Base-by-base conservation (phyloP, 2,329 filamentous ascomycete genomes). In the Hypoxylon sp. region DNA sequence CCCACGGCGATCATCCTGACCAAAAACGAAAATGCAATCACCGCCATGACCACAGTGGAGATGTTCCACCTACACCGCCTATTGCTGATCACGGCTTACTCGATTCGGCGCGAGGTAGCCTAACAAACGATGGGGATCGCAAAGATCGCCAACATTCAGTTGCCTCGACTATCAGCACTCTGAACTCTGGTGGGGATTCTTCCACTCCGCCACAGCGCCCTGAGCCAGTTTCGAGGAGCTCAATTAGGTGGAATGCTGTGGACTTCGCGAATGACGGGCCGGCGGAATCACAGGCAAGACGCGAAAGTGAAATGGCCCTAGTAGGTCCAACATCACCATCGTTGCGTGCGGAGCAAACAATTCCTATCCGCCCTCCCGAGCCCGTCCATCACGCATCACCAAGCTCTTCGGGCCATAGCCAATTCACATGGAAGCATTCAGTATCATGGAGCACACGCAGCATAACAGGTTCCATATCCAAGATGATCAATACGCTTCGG, bases 91-190 rank as follows among this genome's bases (percentile, higher is more conserved):
- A 76, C 48, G 72, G 73, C 14, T 68, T 76, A 17, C 61, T 76
- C 4, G 65, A 71, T 49, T 65, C 70, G 3, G 62, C 59, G 3
- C 69, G 52, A 34, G 28, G 30, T 30, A 69, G 64, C 41, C n/a
- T 57, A 10, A 59, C 41, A 11, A 71, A 69, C 2, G 61, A 64
- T 30, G 50, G 53, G 7, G 32, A 63, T 5, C 28, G 36, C 1
- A 75, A 60, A 48, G 53, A 66, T 11, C 74, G 76, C 6, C 75
- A 74, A 30, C 41, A 66, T 5, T 78, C 76, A 0, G 50, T 71
- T 23, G 56, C 69, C 13, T 78, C 76, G 2, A 73, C 73, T 2
- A 69, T 75, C n/a, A 76, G 75, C 67, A 74, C 73, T 13, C 56
- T 75, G 21, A 70, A 70, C 45, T 67, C 70, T 6, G 70, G 68